phyloP scores from a whole-genome alignment of 2,329 filamentous ascomycete genomes.

The Xylariaceae sp. region DNA sequence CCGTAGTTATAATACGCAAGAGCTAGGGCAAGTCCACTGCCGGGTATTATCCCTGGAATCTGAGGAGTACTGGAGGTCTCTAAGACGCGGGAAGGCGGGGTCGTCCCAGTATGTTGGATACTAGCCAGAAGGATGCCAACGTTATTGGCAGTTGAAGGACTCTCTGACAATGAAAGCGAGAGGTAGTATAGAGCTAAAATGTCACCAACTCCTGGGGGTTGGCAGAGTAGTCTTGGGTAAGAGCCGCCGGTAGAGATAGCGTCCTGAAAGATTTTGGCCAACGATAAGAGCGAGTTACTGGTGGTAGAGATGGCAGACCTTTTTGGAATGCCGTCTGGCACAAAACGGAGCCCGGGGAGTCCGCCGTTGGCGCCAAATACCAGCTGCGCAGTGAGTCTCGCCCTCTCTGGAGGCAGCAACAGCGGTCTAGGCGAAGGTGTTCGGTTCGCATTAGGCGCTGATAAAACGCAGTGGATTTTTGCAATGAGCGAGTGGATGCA shows the following conservation, averaged over 20 bases:
- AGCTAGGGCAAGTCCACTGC: slow-evolving; percentile 83
- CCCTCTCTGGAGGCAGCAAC: slow-evolving; percentile 76
- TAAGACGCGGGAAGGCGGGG: slow-evolving; percentile 27
- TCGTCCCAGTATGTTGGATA: slow-evolving; percentile 66
- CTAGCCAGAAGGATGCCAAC: slow-evolving; percentile 95
- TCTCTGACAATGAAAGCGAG: slow-evolving; percentile 88
- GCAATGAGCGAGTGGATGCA: slow-evolving; percentile 76
- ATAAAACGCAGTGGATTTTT: slow-evolving; percentile 68
- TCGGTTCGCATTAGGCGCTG: slow-evolving; percentile 29
- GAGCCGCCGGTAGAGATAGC: slow-evolving; percentile 73
- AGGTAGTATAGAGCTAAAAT: slow-evolving; percentile 94
- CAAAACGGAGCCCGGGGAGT: slow-evolving; percentile 72
- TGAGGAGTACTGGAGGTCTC: slow-evolving; percentile 36
- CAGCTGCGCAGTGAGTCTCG: slow-evolving; percentile 74
- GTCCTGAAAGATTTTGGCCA: slow-evolving; percentile 98
- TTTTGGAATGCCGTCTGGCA: slow-evolving; percentile 66
- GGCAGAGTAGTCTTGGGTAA: slow-evolving; percentile 51
- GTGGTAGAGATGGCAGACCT: slow-evolving; percentile 86
- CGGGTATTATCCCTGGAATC: slow-evolving; percentile 76
- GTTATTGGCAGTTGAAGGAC: slow-evolving; percentile 96
- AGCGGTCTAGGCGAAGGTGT: slow-evolving; percentile 55
- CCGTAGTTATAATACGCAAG: slow-evolving; percentile 96
- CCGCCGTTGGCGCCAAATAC: slow-evolving; percentile 75
- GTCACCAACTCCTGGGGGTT: slow-evolving; percentile 76
- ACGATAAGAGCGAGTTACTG: slow-evolving; percentile 88